Evolutionary conservation across 2,329 filamentous ascomycete species (phyloP).

Genomic region (Zasmidium cellare): DNA sequence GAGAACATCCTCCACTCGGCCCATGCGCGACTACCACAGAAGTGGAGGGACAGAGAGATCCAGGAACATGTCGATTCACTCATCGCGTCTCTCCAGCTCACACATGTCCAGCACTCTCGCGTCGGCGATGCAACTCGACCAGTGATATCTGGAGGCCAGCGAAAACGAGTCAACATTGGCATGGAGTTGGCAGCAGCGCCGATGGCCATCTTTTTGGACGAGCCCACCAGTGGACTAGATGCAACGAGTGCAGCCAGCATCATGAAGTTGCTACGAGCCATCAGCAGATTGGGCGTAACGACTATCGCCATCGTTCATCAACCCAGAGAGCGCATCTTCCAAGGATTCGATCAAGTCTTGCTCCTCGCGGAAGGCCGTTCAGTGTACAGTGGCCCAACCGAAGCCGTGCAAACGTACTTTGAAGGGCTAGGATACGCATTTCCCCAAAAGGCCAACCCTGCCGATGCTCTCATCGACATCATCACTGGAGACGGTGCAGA

Average conservation of each 20-base stretch:
- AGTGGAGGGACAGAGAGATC: constrained; percentile 53
- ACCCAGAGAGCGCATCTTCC: constrained; percentile 60
- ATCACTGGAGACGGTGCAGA: constrained; percentile 57
- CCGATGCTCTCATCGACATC: constrained; percentile 62
- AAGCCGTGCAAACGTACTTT: constrained; percentile 51
- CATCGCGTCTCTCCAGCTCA: constrained; percentile 55
- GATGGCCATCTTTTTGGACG: constrained; percentile 44
- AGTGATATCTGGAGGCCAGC: constrained; percentile 58
- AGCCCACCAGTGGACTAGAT: constrained; percentile 43
- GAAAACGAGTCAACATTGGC: constrained; percentile 60
- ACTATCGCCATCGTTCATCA: constrained; percentile 63
- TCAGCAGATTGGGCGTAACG: constrained; percentile 57
- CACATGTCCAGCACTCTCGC: constrained; percentile 52
- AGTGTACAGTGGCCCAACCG: constrained; percentile 55
- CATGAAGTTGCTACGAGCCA: constrained; percentile 55
- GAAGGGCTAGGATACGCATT: constrained; percentile 55
- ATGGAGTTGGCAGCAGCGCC: constrained; percentile 60
- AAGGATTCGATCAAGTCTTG: constrained; percentile 57
- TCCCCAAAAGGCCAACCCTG: constrained; percentile 51
- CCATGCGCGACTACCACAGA: constrained; percentile 53
- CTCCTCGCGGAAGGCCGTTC: constrained; percentile 57
- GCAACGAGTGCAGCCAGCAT: constrained; percentile 58
- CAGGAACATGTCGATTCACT: constrained; percentile 56
- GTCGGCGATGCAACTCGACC: constrained; percentile 55
- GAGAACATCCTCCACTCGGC: constrained; percentile 65